phyloP scores from a whole-genome alignment of 768 basidiomycete species.

The Tephrocybe sp. region DNA sequence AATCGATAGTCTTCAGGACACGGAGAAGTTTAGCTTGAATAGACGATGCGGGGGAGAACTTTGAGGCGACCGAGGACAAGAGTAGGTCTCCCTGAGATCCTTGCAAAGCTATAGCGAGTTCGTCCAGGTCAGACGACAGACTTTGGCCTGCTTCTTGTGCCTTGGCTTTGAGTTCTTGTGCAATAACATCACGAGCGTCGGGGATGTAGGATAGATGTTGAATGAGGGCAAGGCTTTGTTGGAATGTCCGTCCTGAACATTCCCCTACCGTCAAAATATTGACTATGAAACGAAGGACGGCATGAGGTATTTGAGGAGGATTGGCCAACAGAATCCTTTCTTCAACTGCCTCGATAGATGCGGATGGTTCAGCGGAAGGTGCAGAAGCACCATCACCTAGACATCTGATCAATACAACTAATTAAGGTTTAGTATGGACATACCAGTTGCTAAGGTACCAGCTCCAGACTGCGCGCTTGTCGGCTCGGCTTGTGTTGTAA shows the following conservation, averaged over 20 bases:
- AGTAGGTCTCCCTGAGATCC: constrained; percentile 53
- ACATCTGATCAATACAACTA: background rate
- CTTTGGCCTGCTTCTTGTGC: constrained; percentile 86
- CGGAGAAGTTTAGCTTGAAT: constrained; percentile 95
- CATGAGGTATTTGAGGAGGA: constrained; percentile 83
- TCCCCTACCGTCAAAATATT: constrained; percentile 98
- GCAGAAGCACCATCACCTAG: constrained; percentile 7
- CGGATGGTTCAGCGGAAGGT: constrained; percentile 4
- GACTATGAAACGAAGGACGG: constrained; percentile 87
- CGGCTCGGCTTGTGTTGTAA: background rate
- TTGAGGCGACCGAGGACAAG: constrained; percentile 72
- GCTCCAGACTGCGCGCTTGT: background rate
- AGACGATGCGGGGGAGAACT: constrained; percentile 93
- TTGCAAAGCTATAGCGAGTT: constrained; percentile 66
- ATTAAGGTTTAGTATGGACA: background rate
- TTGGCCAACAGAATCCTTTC: constrained; percentile 58
- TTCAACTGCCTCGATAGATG: constrained; percentile 38
- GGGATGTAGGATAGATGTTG: constrained; percentile 90
- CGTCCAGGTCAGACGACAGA: constrained; percentile 75
- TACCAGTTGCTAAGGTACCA: constrained; percentile 3
- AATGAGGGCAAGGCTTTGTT: constrained; percentile 87
- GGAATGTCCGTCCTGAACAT: constrained; percentile 95
- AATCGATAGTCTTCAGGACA: constrained; percentile 96
- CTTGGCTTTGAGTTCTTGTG: constrained; percentile 81
- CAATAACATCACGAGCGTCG: constrained; percentile 85